Base-by-base conservation (phyloP, 306 rosid genomes). In the Sphenostylis stenocarpa region DNA sequence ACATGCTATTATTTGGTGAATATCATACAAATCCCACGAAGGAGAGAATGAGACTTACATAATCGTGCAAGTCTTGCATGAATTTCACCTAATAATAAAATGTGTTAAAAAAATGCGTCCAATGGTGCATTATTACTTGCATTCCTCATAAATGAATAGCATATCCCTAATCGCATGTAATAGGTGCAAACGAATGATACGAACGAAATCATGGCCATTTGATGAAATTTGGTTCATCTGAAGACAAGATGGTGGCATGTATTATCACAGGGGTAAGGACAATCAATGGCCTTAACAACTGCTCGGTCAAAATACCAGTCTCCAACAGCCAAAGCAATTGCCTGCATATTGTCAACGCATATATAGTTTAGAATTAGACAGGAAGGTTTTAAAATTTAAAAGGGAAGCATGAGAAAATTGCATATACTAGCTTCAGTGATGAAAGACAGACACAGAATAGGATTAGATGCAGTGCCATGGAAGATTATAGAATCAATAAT, bases 191-290 rank as follows among this genome's bases (percentile, higher is more conserved):
- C 65, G 24, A 62, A 60, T 21, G 62, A 17, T 51, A 60, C 13
- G 51, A 58, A n/a, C 28, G 61, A 70, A 67, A 34, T 33, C 26
- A 57, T 67, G 48, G 70, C 56, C 29, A 76, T 14, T n/a, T 57
- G 62, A 70, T 21, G 66, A 66, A 58, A 38, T 58, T 78, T 24
- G 70, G 73, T 67, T 84, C 80, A 71, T 83, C 69, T 80, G 83
- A 91, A 95, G 81, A 89, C 83, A 67, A 92, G 92, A 86, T 95
- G 80, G 86, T 90, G 97, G 82, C 99, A 89, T 70, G 91, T 83
- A n/a, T 81, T 84, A 82, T 95, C 99, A 14, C 98, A 95, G 53
- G 99, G 98, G 85, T 90, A 92, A 28, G 96, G 90, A 55, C 97
- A 92, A 70, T 92, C 97, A 7, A 92, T 45, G 51, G 62, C 84